phyloP scores from a whole-genome alignment of 371 early-diverging fungal species.

The Dichotomocladium elegans region DNA sequence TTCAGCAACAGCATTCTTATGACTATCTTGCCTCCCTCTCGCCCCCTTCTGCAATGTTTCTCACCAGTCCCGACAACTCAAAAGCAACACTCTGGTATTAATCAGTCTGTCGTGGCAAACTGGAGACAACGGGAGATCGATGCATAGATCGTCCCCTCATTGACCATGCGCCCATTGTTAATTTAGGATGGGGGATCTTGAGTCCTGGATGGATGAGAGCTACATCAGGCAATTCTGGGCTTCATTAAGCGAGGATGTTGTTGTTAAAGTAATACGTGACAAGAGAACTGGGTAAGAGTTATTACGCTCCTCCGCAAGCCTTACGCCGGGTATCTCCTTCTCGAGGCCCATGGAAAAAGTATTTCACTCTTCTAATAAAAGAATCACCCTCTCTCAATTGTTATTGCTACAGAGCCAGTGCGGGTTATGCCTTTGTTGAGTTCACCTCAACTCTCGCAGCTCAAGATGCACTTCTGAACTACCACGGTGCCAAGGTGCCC shows the following conservation, averaged over 20 bases:
- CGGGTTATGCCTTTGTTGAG: slow-evolving; percentile 79
- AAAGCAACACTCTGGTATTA: slow-evolving; percentile 5
- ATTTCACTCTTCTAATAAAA: too few relatives aligned
- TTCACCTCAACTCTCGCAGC: slow-evolving; percentile 45
- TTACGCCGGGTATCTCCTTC: not conserved
- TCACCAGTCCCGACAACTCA: not conserved
- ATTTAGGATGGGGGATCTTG: slow-evolving; percentile 80
- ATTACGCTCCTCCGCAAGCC: not conserved
- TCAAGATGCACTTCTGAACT: slow-evolving; percentile 23
- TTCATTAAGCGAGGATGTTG: slow-evolving; percentile 63
- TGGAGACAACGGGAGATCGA: slow-evolving; percentile 64
- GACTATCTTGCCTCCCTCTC: slow-evolving; percentile 1
- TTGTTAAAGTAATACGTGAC: slow-evolving; percentile 90
- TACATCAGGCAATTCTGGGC: slow-evolving; percentile 72
- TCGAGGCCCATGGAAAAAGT: not conserved
- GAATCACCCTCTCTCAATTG: not conserved
- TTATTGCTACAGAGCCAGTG: slow-evolving; percentile 36
- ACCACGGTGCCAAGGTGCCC: slow-evolving; percentile 83
- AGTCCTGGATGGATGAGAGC: slow-evolving; percentile 84
- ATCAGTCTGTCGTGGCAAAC: too few relatives aligned
- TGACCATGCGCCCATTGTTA: too few relatives aligned
- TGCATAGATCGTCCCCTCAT: too few relatives aligned
- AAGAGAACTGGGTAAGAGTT: slow-evolving; percentile 56
- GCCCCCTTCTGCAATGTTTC: not conserved
- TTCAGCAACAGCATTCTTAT: slow-evolving; percentile 3